These are phyloP conservation scores for Fragosphaeria purpurea DNA, from an alignment of 2,329 filamentous ascomycete genomes.

Conservation along the genomic window DNA sequence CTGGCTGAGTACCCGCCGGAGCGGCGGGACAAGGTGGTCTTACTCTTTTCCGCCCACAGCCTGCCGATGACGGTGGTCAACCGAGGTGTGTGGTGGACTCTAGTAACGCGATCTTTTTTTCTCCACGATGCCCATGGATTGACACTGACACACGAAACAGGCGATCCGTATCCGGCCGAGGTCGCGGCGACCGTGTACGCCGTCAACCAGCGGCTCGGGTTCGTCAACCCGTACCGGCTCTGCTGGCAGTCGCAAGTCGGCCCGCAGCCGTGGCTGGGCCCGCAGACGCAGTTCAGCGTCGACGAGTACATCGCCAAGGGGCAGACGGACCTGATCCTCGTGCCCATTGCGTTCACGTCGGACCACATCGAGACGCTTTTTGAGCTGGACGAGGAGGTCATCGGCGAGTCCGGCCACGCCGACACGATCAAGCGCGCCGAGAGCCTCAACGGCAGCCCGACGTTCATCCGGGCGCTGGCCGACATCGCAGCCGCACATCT, in stretches of 20 bases:
- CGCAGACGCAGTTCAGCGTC: conserved; percentile 83
- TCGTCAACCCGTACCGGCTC: conserved; percentile 83
- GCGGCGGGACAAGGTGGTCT: conserved; percentile 65
- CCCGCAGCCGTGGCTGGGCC: conserved; percentile 87
- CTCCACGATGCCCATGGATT: too few species aligned
- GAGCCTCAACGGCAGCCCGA: conserved; percentile 79
- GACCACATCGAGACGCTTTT: conserved; percentile 97
- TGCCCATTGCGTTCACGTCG: conserved; percentile 96
- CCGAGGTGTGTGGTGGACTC: conserved; percentile 43
- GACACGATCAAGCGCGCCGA: conserved; percentile 84
- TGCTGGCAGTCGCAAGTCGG: conserved; percentile 99
- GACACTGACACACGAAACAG: conserved; percentile 28
- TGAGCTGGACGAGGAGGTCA: conserved; percentile 90
- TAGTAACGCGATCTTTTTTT: too few species aligned
- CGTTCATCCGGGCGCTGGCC: conserved; percentile 84
- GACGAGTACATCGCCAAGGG: conserved; percentile 83
- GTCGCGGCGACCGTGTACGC: conserved; percentile 93
- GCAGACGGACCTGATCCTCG: conserved; percentile 79
- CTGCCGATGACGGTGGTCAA: conserved; percentile 97
- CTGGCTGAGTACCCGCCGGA: conserved; percentile 77
- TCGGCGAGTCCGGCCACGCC: conserved; percentile 68
- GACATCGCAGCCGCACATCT: conserved; percentile 78
- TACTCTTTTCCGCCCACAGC: conserved; percentile 92
- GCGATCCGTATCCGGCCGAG: conserved; percentile 90
- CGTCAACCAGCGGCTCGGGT: conserved; percentile 85